Base-by-base conservation (phyloP, 2,329 filamentous ascomycete genomes). In the Geosmithia flava region DNA sequence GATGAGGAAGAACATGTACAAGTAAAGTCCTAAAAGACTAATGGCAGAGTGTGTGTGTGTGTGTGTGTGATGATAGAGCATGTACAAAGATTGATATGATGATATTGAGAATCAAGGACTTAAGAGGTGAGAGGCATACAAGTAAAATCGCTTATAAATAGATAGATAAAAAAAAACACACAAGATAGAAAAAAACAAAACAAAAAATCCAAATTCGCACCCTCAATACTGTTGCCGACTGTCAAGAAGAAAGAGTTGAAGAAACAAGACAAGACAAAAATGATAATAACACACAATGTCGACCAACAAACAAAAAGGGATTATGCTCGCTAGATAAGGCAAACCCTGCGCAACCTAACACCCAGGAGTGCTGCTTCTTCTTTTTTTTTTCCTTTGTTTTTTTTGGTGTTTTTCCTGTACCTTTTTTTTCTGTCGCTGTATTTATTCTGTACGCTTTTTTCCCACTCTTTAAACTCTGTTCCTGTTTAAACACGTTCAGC, bases 401-500 rank as follows among this genome's bases (percentile, higher is more conserved):
- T 37, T 37, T 37, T 37, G 6, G 29, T 30, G 6, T 11, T 30
- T 30, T 30, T 30, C 11, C 11, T 30, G 6, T 30, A 11, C 11
- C 29, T 11, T 30, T 30, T 30, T 30, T 30, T 11, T 30, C 11
- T 11, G 33, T 37, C 11, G 33, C 33, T 37, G 33, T 37, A 37
- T 13, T 37, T 4, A 27, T 37, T 16, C 33, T 11, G 11, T 3
- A 37, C 11, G 33, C 33, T 37, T 13, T 37, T 13, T 37, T 13
- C 33, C 33, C 33, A 11, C 7, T 51, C 51, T 29, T 54, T 51
- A 48, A 56, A 60, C 52, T 61, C 51, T 40, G 33, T 37, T 37
- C 33, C 33, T 37, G 33, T 37, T 37, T 37, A 3, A 37, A 37
- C 33, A 37, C 33, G 11, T 37, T 16, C 11, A 11, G 29, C 29